phyloP scores from a whole-genome alignment of 1,139 yeast species.

The Pichia sp. region DNA sequence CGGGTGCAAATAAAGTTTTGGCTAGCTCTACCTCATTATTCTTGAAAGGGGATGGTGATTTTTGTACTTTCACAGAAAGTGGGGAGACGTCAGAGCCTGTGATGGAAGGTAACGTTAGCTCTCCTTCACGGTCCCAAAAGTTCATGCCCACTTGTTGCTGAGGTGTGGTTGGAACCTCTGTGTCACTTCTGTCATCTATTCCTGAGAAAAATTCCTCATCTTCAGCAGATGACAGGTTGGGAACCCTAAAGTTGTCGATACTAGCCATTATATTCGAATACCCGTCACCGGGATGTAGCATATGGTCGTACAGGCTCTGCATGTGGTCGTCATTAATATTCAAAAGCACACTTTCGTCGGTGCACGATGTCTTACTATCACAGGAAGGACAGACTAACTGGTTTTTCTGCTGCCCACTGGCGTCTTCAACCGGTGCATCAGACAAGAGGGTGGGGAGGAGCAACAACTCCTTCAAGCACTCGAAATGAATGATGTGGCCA shows the following conservation, averaged over 20 bases:
- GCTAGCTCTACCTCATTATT: constrained; percentile 14
- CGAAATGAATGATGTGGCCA: constrained; percentile 20
- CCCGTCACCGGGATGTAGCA: constrained; percentile 1
- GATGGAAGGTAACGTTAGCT: neutral
- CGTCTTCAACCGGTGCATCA: neutral
- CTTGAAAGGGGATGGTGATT: neutral
- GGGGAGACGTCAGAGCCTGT: neutral
- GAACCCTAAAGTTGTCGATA: constrained; percentile 2
- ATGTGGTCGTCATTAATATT: neutral
- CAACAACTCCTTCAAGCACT: constrained; percentile 17
- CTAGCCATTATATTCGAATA: constrained; percentile 1
- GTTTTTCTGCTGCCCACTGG: neutral
- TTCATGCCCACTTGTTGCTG: constrained; percentile 20
- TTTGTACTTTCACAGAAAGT: neutral
- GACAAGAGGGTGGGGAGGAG: neutral
- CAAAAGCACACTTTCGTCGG: neutral
- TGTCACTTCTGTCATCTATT: neutral
- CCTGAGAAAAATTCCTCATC: neutral
- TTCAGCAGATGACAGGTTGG: neutral
- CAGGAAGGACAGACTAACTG: constrained; percentile 19
- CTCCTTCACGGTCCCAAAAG: constrained; percentile 18
- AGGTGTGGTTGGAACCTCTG: constrained; percentile 20
- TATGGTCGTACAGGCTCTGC: neutral
- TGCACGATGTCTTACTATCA: constrained; percentile 3
- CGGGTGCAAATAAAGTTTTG: constrained; percentile 19